Conservation (phyloP, 2,329 filamentous ascomycete species). For the Rutstroemia sp. region DNA sequence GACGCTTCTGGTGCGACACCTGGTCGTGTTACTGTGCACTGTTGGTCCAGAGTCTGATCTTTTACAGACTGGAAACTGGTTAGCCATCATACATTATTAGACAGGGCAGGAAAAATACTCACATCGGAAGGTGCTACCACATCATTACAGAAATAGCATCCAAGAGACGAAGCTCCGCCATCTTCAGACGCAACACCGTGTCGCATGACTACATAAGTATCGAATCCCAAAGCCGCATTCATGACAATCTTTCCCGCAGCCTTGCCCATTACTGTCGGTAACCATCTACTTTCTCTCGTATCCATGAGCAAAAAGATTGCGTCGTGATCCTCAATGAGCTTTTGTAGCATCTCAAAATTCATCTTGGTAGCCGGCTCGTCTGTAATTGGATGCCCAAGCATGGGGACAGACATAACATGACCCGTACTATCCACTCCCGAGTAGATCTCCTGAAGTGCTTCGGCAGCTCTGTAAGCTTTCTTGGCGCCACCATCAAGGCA, state of each 20-base stretch:
- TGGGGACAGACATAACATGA: slow-evolving; percentile 79
- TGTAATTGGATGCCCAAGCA: slow-evolving; percentile 84
- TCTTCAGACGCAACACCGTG: slow-evolving; percentile 63
- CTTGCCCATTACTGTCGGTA: slow-evolving; percentile 95
- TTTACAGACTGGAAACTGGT: slow-evolving; percentile 64
- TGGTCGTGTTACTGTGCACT: slow-evolving; percentile 93
- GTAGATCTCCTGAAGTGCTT: slow-evolving; percentile 77
- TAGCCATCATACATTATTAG: too few species aligned
- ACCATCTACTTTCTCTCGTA: slow-evolving; percentile 86
- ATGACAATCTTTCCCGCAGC: slow-evolving; percentile 88
- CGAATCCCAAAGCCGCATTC: slow-evolving; percentile 93
- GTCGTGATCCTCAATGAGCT: slow-evolving; percentile 77
- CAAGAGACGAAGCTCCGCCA: slow-evolving; percentile 59
- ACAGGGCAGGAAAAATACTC: slow-evolving; percentile 34
- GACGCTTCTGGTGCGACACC: slow-evolving; percentile 91
- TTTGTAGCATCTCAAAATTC: slow-evolving; percentile 69
- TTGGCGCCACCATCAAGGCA: slow-evolving; percentile 76
- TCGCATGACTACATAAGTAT: slow-evolving; percentile 95
- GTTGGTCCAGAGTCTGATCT: slow-evolving; percentile 91
- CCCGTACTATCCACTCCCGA: slow-evolving; percentile 80
- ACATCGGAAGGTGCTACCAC: slow-evolving; percentile 92
- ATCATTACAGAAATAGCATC: slow-evolving; percentile 98
- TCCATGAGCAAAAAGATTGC: slow-evolving; percentile 97
- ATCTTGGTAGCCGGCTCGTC: slow-evolving; percentile 61
- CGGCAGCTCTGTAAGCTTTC: slow-evolving; percentile 76